Base-by-base conservation (phyloP, 257 asterid species). In the Phtheirospermum japonicum region DNA sequence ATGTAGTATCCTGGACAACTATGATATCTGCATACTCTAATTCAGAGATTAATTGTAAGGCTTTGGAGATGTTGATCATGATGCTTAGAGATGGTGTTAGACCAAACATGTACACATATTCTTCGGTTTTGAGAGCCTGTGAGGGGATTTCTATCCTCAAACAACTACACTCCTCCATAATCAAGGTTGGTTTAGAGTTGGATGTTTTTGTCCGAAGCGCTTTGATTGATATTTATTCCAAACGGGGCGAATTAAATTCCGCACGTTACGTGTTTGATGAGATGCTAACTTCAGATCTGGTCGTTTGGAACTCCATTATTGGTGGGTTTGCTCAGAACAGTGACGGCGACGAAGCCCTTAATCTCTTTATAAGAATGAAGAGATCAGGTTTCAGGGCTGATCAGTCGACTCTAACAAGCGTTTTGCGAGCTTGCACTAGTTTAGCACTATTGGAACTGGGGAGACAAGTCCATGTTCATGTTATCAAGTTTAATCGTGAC, bases 301-400 rank as follows among this genome's bases (percentile, higher is more conserved):
- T 86, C 8, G 89, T 91, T 13, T 91, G 97, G 97, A 91, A 83
- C 73, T 88, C 98, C 48, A 71, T 84, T 4, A 88, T 91, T 52
- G 94, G 91, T 61, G 97, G 94, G 31, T 91, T 86, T 68, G 96
- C 96, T 1, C 98, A 84, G 84, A 91, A 88, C 77, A 84, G 82
- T 59, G 85, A 81, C 2, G 88, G 96, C 11, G 92, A 86, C 66
- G 85, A 71, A 71, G 80, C 98, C 59, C 62, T 91, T 70, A 76
- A 72, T 64, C 95, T 91, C 31, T 91, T 69, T 62, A 88, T 75
- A 60, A 80, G 79, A 76, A 83, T 91, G 95, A 88, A 84, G 66
- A 69, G 89, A 59, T 78, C 72, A 17, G 87, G 95, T 48, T 80
- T 86, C 52, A 46, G 69, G 64, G 82, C 85, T 0, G 87, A 84